Percentiles rank a stretch among this genome's conserved stretches.
Evolutionary conservation across 768 basidiomycete genomes (phyloP).

Genomic region (Leccinum pellstonianum): DNA sequence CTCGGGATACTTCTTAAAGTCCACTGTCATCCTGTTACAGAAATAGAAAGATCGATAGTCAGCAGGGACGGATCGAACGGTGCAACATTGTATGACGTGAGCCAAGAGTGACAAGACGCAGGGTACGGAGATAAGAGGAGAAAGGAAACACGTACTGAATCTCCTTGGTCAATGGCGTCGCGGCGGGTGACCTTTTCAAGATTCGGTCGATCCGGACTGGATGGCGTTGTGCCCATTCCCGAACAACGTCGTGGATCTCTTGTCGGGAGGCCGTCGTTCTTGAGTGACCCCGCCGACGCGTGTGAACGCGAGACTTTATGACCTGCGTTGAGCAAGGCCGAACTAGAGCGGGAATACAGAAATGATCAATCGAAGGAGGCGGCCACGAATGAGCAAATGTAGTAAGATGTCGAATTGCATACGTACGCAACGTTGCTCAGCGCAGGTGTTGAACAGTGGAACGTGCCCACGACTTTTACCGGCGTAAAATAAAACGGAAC

Average conservation of each 20-base stretch:
- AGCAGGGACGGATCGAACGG: no score
- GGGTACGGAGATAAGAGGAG: neutral
- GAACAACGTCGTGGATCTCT: constrained; percentile 78
- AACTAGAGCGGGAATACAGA: constrained; percentile 43
- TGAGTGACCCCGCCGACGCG: constrained; percentile 84
- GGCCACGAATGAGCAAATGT: neutral
- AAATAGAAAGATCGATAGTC: no score
- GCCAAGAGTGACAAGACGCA: neutral
- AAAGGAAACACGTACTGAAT: constrained; percentile 49
- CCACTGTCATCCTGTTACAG: constrained; percentile 43
- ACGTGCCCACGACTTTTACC: constrained; percentile 70
- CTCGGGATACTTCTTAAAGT: constrained; percentile 74
- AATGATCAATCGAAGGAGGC: neutral
- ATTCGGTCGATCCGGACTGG: constrained; percentile 87
- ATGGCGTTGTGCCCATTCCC: constrained; percentile 78
- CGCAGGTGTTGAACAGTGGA: constrained; percentile 78
- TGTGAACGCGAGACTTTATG: constrained; percentile 88
- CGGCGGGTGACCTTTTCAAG: constrained; percentile 68
- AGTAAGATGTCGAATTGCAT: neutral
- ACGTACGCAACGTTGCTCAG: constrained; percentile 74
- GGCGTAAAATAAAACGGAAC: constrained; percentile 89
- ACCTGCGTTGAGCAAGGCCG: constrained; percentile 85
- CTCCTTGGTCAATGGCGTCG: constrained; percentile 61
- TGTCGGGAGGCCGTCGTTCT: constrained; percentile 74
- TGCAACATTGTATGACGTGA: neutral